Base-by-base conservation (phyloP, 2,329 filamentous ascomycete genomes). In the Aspergillus quadrilineatus region DNA sequence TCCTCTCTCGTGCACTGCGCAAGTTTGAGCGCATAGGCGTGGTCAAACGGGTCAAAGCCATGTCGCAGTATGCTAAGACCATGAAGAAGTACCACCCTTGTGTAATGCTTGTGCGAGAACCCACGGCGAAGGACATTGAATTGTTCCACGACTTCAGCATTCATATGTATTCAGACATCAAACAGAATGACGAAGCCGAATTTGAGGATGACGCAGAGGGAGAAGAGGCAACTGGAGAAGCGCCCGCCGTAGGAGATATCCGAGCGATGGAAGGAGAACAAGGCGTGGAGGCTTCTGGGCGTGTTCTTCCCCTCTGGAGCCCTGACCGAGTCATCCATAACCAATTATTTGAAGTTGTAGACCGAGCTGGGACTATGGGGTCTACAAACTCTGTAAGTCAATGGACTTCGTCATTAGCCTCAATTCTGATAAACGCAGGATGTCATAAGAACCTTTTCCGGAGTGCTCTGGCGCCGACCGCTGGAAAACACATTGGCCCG, bases 281-380 rank as follows among this genome's bases (percentile, higher is more conserved):
- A 43, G 62, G 63, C 14, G 62, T 66, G 58, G 65, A 69, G 32
- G 66, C 71, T 30, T 61, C 65, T 50, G 70, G 67, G 17, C 70
- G 77, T 28, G 67, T 75, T 12, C 68, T 80, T 14, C 80, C 83
- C 6, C 75, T 74, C 56, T 87, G 84, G 84, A 79, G 72, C 6
- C 80, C 83, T 1, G 80, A 84, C 61, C 69, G 78, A 7, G 74
- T 74, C 14, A 65, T 84, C 26, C 67, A 77, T 39, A 86, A 86
- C 58, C 69, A 80, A 4, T 66, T 86, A 5, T 80, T 79, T 57
- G 76, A 82, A 32, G 63, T 79, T 8, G 72, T 84, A 48, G 69
- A 78, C 14, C 63, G 69, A 26, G 68, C 77, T 26, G 83, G 83
- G 1, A 69, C 67, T 2, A 61, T 69, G 15, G 85, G 85, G 2